Conservation (phyloP, 345 rosid genomes). For the Hibiscus trionum region DNA sequence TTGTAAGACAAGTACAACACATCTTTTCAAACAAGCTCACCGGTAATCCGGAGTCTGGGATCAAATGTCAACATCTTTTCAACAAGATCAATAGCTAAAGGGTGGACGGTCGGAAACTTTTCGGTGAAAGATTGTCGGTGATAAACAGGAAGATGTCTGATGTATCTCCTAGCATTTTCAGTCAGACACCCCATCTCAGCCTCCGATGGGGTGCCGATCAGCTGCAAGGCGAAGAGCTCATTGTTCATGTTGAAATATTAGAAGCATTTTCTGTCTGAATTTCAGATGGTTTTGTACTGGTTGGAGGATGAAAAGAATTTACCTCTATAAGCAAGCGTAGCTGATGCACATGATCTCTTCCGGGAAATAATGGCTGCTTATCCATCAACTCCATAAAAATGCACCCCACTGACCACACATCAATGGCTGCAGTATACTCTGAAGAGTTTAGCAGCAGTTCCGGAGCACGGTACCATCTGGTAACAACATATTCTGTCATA, state of each 20-base stretch:
- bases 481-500: conserved; percentile 93
- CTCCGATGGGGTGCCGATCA: conserved; percentile 84
- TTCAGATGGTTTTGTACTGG: background rate
- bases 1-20: background rate
- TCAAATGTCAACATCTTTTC: conserved; percentile 91
- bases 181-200: conserved; percentile 65
- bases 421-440: conserved; percentile 83
- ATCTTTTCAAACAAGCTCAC: conserved; percentile 25
- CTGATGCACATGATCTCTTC: conserved; percentile 83
- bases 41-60: conserved; percentile 71
- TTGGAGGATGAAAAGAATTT: background rate
- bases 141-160: conserved; percentile 48
- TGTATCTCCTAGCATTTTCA: conserved; percentile 75
- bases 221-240: conserved; percentile 35
- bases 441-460: conserved; percentile 76
- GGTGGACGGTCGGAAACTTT: conserved; percentile 64
- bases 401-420: conserved; percentile 99
- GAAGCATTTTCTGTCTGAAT: background rate
- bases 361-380: conserved; percentile 81
- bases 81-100: conserved; percentile 69
- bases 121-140: conserved; percentile 66
- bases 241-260: conserved; percentile 6
- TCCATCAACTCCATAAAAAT: conserved; percentile 82
- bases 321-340: conserved; percentile 87
- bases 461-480: conserved; percentile 98